Base-by-base conservation (phyloP, 257 asterid genomes). In the Capsicum rhomboideum region DNA sequence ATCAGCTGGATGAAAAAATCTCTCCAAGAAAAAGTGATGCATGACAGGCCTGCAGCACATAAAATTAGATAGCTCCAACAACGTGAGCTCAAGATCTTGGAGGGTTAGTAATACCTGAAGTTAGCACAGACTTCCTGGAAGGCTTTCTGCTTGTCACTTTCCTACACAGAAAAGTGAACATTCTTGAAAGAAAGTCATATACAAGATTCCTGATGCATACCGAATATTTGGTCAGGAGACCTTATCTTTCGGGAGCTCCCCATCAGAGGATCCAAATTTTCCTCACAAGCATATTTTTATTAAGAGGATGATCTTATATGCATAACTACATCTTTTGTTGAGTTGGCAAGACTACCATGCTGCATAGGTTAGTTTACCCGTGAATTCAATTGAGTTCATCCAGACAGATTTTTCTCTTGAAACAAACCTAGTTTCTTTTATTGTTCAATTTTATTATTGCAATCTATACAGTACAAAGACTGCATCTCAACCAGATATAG, bases 1-100 rank as follows among this genome's bases (percentile, higher is more conserved):
- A 85, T 96, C 98, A 79, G 98, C 94, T 64, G 99, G 95, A 89
- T 92, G 91, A 55, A 91, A 86, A 90, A 96, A 96, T 89, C 98
- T 93, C 92, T 96, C 99, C 93, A 94, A 84, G 92, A 96, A 96
- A 89, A 96, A 96, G 88, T 96, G 83, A 89, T 96, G 99, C 99
- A 94, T 96, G 81, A 92, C 98, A 64, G 99, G 99, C 92, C 99
- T 96, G 95, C 87, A 87, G 82, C 42, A 85, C 80, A 74, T 21
- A 87, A 78, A 66, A 91, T 40, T 54, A 79, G 37, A 72, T 59
- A 37, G 20, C 75, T 84, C 81, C 49, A 82, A 63, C 58, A 64
- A 74, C 78, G 82, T 85, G 78, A 84, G 86, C 83, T 84, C 40
- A 42, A 78, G 66, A 80, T 28, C 66, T 82, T 40, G 56, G 55